phyloP scores from a whole-genome alignment of 805 yeast species.

The Brettanomyces bruxellensis region DNA sequence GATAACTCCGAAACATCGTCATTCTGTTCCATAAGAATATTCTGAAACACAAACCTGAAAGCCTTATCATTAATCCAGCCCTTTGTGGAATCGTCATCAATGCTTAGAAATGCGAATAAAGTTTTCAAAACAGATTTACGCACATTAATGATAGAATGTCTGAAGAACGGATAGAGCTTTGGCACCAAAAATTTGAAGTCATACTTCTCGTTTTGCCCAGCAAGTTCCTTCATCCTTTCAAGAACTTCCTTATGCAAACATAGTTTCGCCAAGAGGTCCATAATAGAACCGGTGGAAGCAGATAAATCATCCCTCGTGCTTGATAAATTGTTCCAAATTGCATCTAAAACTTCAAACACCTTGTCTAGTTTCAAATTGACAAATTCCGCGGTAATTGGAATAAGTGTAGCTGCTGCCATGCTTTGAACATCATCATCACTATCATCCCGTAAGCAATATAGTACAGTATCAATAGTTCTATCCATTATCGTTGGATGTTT shows the following conservation, averaged over 20 bases:
- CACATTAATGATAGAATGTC: conserved; percentile 90
- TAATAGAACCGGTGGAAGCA: conserved; percentile 90
- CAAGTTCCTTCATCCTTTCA: conserved; percentile 57
- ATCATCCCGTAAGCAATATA: conserved; percentile 88
- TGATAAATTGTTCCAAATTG: conserved; percentile 86
- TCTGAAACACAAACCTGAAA: conserved; percentile 74
- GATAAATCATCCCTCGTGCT: conserved; percentile 86
- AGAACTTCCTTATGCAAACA: conserved; percentile 77
- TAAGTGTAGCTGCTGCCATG: conserved; percentile 85
- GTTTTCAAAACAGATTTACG: conserved; percentile 82
- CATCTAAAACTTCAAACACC: conserved; percentile 42
- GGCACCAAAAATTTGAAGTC: conserved; percentile 79
- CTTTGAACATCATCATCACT: conserved; percentile 98
- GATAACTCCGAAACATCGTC: conserved; percentile 59
- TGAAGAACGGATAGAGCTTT: conserved; percentile 78
- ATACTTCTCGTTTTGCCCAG: conserved; percentile 39
- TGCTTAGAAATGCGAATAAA: conserved; percentile 58
- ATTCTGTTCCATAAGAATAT: conserved; percentile 83
- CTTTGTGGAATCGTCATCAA: conserved; percentile 36
- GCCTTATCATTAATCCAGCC: conserved; percentile 74
- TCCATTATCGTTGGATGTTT: conserved; percentile 50
- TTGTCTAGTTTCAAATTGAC: conserved; percentile 51
- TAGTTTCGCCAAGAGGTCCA: conserved; percentile 84
- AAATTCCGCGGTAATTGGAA: conserved; percentile 85
- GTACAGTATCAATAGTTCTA: conserved; percentile 71